Base-by-base conservation (phyloP, 2,329 filamentous ascomycete species). In the Fusarium robinianum region DNA sequence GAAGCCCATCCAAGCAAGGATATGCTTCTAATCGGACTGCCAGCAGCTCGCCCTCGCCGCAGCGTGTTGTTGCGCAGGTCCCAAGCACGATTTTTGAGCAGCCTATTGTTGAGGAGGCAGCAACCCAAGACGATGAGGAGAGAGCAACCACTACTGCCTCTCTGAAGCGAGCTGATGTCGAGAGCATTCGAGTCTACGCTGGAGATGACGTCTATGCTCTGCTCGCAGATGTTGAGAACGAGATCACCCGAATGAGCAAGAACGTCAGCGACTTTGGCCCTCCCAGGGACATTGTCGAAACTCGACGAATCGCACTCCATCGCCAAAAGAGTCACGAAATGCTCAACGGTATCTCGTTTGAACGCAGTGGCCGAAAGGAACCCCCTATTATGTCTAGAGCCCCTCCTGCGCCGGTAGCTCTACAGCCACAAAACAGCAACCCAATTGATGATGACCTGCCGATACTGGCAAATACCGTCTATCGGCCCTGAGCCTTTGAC, bases 171-270 rank as follows among this genome's bases (percentile, higher is more conserved):
- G 60, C 66, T 9, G 74, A 75, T 15, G 73, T 81, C 24, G 80
- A 87, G 63, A 86, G 82, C 62, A 87, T 87, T 47, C 79, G 80
- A 15, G 76, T 87, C 54, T 87, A 87, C 53, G 83, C 82, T 15
- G 83, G 83, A 46, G 79, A 80, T 46, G 83, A 85, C 32, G 78
- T 88, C 7, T 86, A 83, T 53, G 77, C 80, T 3, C 72, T 88
- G 2, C 71, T 88, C 26, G 81, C 79, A 2, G 84, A 87, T 53
- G 84, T 87, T 10, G 83, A 87, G 64, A 62, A 67, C 31, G 68
- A 72, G 35, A 67, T 70, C 37, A 65, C 62, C 37, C 68, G 65
- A 44, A 68, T 72, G 61, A 63, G 63, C 52, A 56, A 47, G 31
- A 51, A 52, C 17, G 47, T 25, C n/a, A 31, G 31, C 9, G 54